A percentile compares a stretch with the other conserved stretches of the same genome.
These are phyloP conservation scores for Lepidium sativum DNA, from an alignment of 345 rosid species.

Conservation along the genomic window DNA sequence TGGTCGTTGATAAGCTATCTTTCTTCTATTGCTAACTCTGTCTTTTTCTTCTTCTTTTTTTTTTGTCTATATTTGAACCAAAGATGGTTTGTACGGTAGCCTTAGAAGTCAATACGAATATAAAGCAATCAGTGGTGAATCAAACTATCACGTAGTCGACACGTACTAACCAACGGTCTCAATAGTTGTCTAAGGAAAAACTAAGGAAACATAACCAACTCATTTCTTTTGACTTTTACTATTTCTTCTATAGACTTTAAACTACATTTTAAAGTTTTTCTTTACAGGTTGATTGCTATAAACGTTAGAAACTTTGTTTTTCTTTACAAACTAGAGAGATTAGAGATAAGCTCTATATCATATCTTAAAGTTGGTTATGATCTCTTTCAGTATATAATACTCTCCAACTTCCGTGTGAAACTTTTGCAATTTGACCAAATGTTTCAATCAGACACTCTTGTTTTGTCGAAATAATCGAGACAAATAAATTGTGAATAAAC, in stretches of 20 bases:
- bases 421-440: not conserved
- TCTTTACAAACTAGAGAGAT: no score
- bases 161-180: not conserved
- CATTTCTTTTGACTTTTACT: not conserved
- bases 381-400: not conserved
- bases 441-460: not conserved
- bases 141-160: slow-evolving; percentile 7
- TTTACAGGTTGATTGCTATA: not conserved
- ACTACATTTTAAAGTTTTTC: not conserved
- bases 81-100: slow-evolving; percentile 13
- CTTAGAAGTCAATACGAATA: not conserved
- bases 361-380: not conserved
- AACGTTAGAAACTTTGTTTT: not conserved
- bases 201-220: not conserved
- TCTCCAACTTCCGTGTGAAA: no score
- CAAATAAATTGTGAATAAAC: not conserved
- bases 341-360: no score
- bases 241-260: not conserved
- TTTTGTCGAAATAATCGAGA: not conserved
- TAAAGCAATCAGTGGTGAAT: not conserved
- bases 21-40: slow-evolving; percentile 8
- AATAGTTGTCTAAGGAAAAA: not conserved
- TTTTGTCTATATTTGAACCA: not conserved
- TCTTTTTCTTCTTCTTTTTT: not conserved
- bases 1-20: slow-evolving; percentile 29